Evolutionary conservation across 805 yeast genomes (phyloP), one percentile per base, ranked within the genome.

Genomic region (Metschnikowia noctiluminum): DNA sequence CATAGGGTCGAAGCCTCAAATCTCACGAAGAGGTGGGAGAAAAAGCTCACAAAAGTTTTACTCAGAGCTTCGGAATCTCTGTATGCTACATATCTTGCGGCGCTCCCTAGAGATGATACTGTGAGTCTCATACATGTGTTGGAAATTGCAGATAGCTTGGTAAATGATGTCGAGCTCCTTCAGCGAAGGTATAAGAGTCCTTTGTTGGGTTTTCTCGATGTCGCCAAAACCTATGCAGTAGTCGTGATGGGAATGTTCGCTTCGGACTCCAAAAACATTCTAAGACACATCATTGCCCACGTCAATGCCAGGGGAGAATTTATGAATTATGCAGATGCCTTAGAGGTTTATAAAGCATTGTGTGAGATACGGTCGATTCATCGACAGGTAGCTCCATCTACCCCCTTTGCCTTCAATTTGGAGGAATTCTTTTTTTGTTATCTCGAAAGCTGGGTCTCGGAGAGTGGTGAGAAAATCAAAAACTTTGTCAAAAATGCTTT

Each of bases 111-210:
- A 51, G 78, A 74, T 58, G 70, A 73, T 37, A 69, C 82, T 0
- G 62, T 85, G 7, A 79, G 73, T 36, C 66, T 84, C 2, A 58
- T 73, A 27, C 85, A 85, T 63, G 72, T 86, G 2, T 71, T 79
- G 40, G 76, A 80, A 38, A 70, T 84, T 5, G 80, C 84, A 0
- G 83, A 82, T 41, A 59, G 62, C 35, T 74, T 87, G 16, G 71
- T 82, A 8, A 64, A 65, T 2, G 74, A 74, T 31, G 78, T 84
- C 14, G 69, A 76, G 47, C 57, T 59, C 15, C 61, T 85, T 28
- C 87, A 84, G 53, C 84, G 80, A 51, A 65, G 81, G 51, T 87
- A 83, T 58, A 79, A 78, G 35, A 69, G 66, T 38, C 85, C 89
- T 0, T 64, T 87, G n/a, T 64, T 87, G 39, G 89, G 82, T 16